Base-by-base conservation (phyloP, 805 yeast species). In the Ogataea thermomethanolica region DNA sequence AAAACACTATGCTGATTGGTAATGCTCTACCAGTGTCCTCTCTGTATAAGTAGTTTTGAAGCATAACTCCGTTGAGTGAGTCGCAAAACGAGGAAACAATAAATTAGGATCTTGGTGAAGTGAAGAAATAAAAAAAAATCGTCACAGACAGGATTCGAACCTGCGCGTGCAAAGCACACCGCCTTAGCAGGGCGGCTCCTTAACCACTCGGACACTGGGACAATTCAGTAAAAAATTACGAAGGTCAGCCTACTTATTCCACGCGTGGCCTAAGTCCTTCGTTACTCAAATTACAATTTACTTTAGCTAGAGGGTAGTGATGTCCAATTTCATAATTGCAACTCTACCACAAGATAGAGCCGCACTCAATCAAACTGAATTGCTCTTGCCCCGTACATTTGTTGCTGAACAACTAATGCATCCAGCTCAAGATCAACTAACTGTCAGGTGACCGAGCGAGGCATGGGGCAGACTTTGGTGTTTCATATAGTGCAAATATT, bases 71-170 rank as follows among this genome's bases (percentile, higher is more conserved):
- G n/a, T 17, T 17, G 5, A 17, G 20, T 17, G 20, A 17, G 3
- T 17, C 20, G 20, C 20, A 17, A 5, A 4, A 5, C 20, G 20
- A 3, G 20, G 20, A 5, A 17, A 5, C 20, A 17, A 4, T 4
- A 17, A 17, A 17, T 4, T 17, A 17, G 20, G 5, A 17, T 5
- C 20, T 5, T 17, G 5, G 5, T 17, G 20, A 17, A 17, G n/a
- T n/a, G n/a, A n/a, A n/a, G 7, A 29, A 22, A 9, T 2, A 21
- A 37, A 63, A 74, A 75, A 69, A 69, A 65, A 59, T 53, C 95
- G 96, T 84, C 86, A 87, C 95, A 83, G 95, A 86, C 95, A 87
- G 95, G 96, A 87, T 87, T 87, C 96, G 96, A 87, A 87, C 96
- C 95, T 87, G 95, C 95, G 96, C 81, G 78, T 83, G 87, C 79